Conservation (phyloP, 176 grass and related monocot genomes). For the Hsuehochloa calcarea region DNA sequence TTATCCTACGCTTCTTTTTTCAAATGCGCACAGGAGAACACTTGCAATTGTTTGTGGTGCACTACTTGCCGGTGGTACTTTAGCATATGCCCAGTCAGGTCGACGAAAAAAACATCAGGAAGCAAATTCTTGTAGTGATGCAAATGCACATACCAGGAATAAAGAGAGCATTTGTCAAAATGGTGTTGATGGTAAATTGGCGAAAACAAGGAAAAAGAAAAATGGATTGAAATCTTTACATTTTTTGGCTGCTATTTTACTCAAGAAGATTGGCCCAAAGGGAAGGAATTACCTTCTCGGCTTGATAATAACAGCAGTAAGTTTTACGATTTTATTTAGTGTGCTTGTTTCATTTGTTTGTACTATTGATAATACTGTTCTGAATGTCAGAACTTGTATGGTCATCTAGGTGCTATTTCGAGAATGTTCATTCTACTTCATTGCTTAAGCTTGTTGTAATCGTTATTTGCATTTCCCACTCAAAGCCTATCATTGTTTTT, state of each 20-base stretch:
- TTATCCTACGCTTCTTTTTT: not conserved
- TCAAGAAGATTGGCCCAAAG: slow-evolving; percentile 73
- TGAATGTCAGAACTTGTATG: slow-evolving; percentile 7
- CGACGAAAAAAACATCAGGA: slow-evolving; percentile 27
- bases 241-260: slow-evolving; percentile 80
- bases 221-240: slow-evolving; percentile 73
- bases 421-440: not conserved
- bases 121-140: slow-evolving; percentile 34
- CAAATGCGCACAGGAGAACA: slow-evolving; percentile 44
- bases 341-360: not conserved
- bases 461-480: not conserved
- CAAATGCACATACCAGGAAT: slow-evolving; percentile 19
- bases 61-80: slow-evolving; percentile 76
- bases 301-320: slow-evolving; percentile 68
- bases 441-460: not conserved
- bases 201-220: slow-evolving; percentile 50
- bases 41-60: slow-evolving; percentile 72
- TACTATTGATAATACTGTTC: not conserved
- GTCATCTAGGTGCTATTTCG: not conserved
- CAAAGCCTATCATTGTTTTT: not conserved
- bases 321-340: slow-evolving; percentile 11
- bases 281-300: slow-evolving; percentile 70
- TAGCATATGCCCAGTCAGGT: slow-evolving; percentile 59
- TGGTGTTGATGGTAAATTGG: slow-evolving; percentile 50
- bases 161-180: slow-evolving; percentile 45